A percentile compares a stretch with the other conserved stretches of the same genome.
Conservation (phyloP, 176 grass and related monocot species). For the Triticum dicoccoides region DNA sequence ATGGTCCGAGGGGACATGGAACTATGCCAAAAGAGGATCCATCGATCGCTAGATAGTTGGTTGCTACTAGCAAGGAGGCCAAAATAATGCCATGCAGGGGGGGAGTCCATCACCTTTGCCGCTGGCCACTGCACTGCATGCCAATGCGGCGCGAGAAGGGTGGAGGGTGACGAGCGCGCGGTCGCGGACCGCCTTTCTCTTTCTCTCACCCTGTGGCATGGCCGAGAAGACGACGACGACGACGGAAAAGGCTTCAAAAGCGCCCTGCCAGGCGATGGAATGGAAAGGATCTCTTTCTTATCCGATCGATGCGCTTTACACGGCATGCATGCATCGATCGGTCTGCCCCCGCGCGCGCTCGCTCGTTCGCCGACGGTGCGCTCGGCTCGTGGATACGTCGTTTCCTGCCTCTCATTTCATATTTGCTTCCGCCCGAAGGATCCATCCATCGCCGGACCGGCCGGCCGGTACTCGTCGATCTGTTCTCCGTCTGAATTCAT, state of each 20-base stretch:
- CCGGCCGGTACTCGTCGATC: too few species aligned
- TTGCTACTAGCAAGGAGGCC: neutral
- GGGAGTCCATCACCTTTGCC: too few species aligned
- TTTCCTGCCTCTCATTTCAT: neutral
- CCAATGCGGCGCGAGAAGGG: slow-evolving; percentile 50
- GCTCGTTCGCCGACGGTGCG: neutral
- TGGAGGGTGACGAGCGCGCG: slow-evolving; percentile 45
- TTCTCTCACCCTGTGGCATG: neutral
- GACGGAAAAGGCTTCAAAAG: neutral
- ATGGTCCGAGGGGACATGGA: slow-evolving; percentile 7
- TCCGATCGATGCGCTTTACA: slow-evolving; percentile 57
- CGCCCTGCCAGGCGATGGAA: neutral
- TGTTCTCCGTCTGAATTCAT: neutral
- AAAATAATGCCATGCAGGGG: too few species aligned
- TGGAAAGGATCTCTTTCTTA: slow-evolving; percentile 32
- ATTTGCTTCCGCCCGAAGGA: slow-evolving; percentile 37
- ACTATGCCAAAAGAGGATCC: neutral
- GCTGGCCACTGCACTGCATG: neutral
- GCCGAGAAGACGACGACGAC: neutral
- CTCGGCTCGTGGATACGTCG: slow-evolving; percentile 8
- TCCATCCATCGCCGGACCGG: neutral
- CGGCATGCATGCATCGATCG: slow-evolving; percentile 16
- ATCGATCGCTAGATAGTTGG: neutral
- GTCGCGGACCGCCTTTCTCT: neutral
- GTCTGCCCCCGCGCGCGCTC: neutral